Percentiles rank a stretch among this genome's conserved stretches.
Conservation (phyloP, 345 rosid species). For the Rhodomyrtus tomentosa region DNA sequence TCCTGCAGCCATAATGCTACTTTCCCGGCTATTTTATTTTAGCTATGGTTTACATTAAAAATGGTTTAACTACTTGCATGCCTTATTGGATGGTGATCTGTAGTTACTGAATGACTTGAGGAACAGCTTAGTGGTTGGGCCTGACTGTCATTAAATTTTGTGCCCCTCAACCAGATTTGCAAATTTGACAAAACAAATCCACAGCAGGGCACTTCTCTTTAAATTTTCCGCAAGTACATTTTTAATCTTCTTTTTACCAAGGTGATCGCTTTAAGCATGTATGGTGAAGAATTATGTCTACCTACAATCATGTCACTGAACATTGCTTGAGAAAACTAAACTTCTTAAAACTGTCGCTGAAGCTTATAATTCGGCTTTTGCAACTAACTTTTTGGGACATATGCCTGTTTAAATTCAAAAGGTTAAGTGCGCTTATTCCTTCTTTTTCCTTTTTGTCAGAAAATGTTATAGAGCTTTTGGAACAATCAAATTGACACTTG, state of each 20-base stretch:
- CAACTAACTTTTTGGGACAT: neutral
- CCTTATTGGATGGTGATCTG: neutral
- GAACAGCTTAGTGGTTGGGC: neutral
- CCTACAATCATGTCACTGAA: neutral
- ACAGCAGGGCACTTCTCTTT: neutral
- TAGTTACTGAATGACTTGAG: neutral
- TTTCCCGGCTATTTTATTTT: neutral
- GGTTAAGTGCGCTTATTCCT: neutral
- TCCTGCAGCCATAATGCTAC: neutral
- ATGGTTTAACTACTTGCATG: neutral
- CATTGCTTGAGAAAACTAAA: neutral
- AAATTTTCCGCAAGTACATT: neutral
- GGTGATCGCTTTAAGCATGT: neutral
- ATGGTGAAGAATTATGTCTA: neutral
- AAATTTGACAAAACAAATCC: neutral
- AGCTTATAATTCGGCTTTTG: neutral
- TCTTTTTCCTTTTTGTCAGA: neutral
- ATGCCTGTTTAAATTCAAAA: neutral
- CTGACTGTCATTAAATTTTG: neutral
- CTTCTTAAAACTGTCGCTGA: neutral
- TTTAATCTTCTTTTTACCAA: neutral
- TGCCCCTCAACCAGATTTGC: neutral
- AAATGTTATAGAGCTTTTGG: neutral
- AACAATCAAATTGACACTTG: neutral
- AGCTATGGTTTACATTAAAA: neutral